Evolutionary conservation across 441 rosid species (phyloP), one percentile per base, ranked within the genome.

Genomic region (Macaranga tanarius): DNA sequence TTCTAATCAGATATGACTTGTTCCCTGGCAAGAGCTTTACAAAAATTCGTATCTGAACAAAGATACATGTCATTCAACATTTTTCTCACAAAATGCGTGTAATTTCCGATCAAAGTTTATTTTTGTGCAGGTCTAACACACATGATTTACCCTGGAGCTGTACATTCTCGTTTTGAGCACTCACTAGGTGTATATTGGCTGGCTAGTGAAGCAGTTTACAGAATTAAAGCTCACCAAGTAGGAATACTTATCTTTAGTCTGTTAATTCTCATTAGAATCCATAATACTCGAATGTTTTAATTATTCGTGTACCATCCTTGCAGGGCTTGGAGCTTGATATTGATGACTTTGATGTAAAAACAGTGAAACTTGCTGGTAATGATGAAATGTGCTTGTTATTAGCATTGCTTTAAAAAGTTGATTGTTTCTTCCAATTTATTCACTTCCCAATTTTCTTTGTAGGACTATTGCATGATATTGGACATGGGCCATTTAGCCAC

Each of bases 401-500:
- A 44, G 47, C 40, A 55, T 50, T 44, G 7, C 20, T 58, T 58
- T 47, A 47, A 45, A 52, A 38, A 22, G 7, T 65, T 17, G 22
- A 23, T 16, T 65, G 31, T 68, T n/a, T 48, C 17, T 25, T 52
- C 75, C 12, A 52, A 65, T 73, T 52, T 71, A 9, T 48, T 48
- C 34, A 71, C 25, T n/a, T 68, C 7, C 25, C 44, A 38, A 52
- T 64, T 70, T 69, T 44, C 17, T 67, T 10, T 67, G 17, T 66
- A 87, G 96, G 96, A 79, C 80, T 90, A n/a, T 77, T 90, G 77
- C 96, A 90, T 81, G 96, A 90, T 86, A 84, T 90, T 75, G 96
- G 96, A 57, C 96, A 90, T 79, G 96, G 93, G 34, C 93, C 96
- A 54, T 90, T 88, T 80, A 88, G 93, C 76, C 90, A 88, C 87